Evolutionary conservation across 306 rosid genomes (phyloP), one percentile per base, ranked within the genome.

Genomic region (Lotus japonicus): DNA sequence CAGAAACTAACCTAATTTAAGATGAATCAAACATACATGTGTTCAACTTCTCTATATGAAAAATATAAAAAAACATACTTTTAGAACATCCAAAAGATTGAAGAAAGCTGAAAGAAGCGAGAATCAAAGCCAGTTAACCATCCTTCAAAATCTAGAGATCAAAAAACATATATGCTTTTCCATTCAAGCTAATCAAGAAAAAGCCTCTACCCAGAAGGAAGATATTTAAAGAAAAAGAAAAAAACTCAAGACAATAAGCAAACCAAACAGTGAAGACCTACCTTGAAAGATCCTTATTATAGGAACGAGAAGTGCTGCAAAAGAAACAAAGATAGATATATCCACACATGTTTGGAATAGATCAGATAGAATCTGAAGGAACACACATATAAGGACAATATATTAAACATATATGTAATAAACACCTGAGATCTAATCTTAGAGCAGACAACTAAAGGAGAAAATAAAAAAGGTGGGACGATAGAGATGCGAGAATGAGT

Each of bases 381-480:
- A 46, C 11, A 39, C 4, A 35, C 9, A 56, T 6, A 63, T 17
- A 35, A 17, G 31, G 31, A 33, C 0, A 58, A 41, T 48, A 71
- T 67, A 42, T 58, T 26, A 28, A 52, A 43, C 13, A 38, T 12
- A 2, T 28, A 9, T 31, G 35, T 16, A 48, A 7, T 5, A 68
- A 68, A 73, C 17, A 11, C 9, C 2, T 44, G 80, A 84, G 90
- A 87, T 87, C 84, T 78, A 75, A 60, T 15, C 33, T 68, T 23
- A n/a, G 17, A 2, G 42, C 12, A 23, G 49, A 46, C 21, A 12
- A 70, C 7, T 16, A 39, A 68, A 28, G 15, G 5, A 44, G 14
- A 44, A 15, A 28, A 8, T 0, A 13, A 7, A 16, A 33, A 35
- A 21, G 51, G 5, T 8, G 1, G 12, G n/a, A 62, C 57, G 44